Percentiles rank a stretch among this genome's conserved stretches.
These are phyloP conservation scores for Syzygium aqueum DNA, from an alignment of 345 rosid species.

Conservation along the genomic window DNA sequence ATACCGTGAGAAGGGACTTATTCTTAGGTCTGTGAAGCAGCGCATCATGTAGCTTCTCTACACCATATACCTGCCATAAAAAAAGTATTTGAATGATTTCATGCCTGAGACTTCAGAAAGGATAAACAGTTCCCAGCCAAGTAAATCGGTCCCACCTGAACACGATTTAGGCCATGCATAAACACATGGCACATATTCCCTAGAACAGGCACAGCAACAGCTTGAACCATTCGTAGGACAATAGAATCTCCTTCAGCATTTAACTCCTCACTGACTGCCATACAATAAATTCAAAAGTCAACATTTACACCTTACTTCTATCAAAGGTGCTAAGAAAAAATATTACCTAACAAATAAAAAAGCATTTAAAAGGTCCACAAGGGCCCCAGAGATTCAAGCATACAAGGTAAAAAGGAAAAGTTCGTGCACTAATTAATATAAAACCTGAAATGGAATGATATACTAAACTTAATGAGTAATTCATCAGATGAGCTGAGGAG, in stretches of 20 bases:
- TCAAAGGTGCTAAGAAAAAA: neutral
- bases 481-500: neutral
- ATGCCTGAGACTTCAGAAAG: neutral
- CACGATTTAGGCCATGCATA: conserved; percentile 90
- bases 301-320: neutral
- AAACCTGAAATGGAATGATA: neutral
- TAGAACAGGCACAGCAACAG: conserved; percentile 80
- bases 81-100: neutral
- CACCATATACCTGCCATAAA: conserved; percentile 67
- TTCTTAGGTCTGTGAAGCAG: conserved; percentile 65
- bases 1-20: conserved; percentile 81
- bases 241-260: conserved; percentile 64
- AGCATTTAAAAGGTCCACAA: neutral
- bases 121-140: neutral
- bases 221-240: conserved; percentile 58
- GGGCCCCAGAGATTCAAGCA: neutral
- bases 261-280: conserved; percentile 63
- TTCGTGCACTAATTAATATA: neutral
- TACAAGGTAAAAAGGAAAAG: neutral
- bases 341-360: neutral
- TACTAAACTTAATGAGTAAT: neutral
- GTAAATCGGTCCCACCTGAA: conserved; percentile 41
- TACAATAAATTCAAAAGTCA: neutral
- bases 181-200: conserved; percentile 95
- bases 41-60: conserved; percentile 85